Evolutionary conservation across 768 basidiomycete species (phyloP).

Genomic region (Pleurotus platypus): DNA sequence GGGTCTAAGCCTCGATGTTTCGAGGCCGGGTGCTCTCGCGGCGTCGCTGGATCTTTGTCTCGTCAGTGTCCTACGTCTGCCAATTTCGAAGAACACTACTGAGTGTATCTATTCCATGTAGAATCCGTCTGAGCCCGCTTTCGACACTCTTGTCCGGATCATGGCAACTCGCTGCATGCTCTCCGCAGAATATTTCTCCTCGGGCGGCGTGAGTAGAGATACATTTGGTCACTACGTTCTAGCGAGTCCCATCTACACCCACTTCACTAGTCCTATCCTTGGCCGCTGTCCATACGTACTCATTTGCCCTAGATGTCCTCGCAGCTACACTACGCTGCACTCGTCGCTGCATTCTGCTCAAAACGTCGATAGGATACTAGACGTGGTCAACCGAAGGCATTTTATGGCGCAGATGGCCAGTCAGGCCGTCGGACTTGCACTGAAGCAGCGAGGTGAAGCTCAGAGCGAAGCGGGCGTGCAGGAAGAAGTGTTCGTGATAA

Average conservation of each 20-base stretch:
- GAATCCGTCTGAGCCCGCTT: slow-evolving; percentile 83
- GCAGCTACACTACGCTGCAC: slow-evolving; percentile 81
- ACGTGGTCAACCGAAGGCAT: slow-evolving; percentile 87
- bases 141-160: slow-evolving; percentile 98
- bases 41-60: slow-evolving; percentile 84
- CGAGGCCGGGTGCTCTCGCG: slow-evolving; percentile 87
- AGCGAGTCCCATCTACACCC: slow-evolving; percentile 94
- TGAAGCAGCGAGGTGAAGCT: slow-evolving; percentile 62
- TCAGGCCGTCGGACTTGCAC: slow-evolving; percentile 87
- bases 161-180: slow-evolving; percentile 99
- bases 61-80: slow-evolving; percentile 39
- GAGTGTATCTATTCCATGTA: slow-evolving; percentile 21
- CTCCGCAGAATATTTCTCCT: slow-evolving; percentile 96
- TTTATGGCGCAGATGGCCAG: slow-evolving; percentile 98
- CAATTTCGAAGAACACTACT: not conserved
- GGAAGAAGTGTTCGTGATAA: slow-evolving; percentile 91
- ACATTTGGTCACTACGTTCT: slow-evolving; percentile 97
- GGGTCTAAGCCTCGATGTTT: slow-evolving; percentile 81
- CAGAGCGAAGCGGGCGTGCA: slow-evolving; percentile 41
- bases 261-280: slow-evolving; percentile 94
- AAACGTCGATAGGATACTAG: slow-evolving; percentile 83
- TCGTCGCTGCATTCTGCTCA: slow-evolving; percentile 83
- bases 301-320: slow-evolving; percentile 64
- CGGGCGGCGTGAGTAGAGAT: slow-evolving; percentile 88
- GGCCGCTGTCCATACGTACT: too few relatives aligned